These are phyloP conservation scores for Maudiozyma saulgeensis DNA, from an alignment of 805 yeast species.

Conservation along the genomic window DNA sequence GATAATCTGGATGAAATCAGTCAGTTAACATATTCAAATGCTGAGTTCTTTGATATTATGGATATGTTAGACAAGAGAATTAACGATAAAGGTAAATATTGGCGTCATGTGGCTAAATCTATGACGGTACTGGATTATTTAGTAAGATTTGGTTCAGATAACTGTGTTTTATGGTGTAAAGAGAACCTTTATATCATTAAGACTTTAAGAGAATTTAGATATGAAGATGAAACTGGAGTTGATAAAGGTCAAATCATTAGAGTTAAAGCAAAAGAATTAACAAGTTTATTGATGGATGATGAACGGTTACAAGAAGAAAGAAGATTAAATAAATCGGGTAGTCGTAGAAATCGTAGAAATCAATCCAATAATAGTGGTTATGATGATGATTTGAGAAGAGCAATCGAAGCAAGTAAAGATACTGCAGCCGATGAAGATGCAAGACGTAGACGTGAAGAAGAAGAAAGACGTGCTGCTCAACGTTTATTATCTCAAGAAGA, in stretches of 20 bases:
- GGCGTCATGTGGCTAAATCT: constrained; percentile 93
- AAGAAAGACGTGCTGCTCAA: constrained; percentile 21
- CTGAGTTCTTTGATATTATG: constrained; percentile 81
- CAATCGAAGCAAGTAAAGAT: constrained; percentile 65
- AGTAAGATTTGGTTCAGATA: constrained; percentile 77
- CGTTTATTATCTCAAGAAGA: constrained; percentile 25
- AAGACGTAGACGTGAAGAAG: constrained; percentile 33
- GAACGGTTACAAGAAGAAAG: constrained; percentile 74
- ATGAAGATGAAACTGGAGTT: constrained; percentile 60
- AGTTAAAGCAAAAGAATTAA: constrained; percentile 83
- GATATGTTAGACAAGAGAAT: constrained; percentile 87
- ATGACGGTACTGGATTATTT: constrained; percentile 78
- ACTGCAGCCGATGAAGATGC: constrained; percentile 81
- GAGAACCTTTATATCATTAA: constrained; percentile 83
- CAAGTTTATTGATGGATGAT: constrained; percentile 66
- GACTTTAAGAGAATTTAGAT: constrained; percentile 83
- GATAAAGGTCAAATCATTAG: constrained; percentile 87
- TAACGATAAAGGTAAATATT: constrained; percentile 92
- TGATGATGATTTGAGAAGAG: constrained; percentile 72
- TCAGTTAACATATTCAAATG: constrained; percentile 54
- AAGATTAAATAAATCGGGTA: constrained; percentile 22
- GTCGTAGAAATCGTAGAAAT: constrained; percentile 10
- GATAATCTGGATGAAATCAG: constrained; percentile 79
- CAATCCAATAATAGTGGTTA: constrained; percentile 38
- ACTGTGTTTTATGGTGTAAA: constrained; percentile 84